Conservation (phyloP, 441 rosid genomes). For the Capsella rubella region DNA sequence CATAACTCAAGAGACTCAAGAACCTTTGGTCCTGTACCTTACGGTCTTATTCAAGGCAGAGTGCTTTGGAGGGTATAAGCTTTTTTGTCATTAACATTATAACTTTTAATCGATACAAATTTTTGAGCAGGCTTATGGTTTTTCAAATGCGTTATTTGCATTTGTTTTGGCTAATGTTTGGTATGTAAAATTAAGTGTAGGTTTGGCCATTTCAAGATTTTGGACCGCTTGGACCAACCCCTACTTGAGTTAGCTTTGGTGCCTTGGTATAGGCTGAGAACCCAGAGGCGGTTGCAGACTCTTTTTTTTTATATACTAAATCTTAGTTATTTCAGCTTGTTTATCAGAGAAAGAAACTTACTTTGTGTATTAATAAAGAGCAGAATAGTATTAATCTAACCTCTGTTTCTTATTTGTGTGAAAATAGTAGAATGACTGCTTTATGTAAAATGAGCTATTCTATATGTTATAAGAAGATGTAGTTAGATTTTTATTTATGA, state of each 20-base stretch:
- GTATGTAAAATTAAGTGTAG: constrained; percentile 42
- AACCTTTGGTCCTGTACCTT: constrained; percentile 74
- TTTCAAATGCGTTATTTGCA: not conserved
- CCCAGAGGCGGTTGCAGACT: no score
- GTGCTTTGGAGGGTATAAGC: constrained; percentile 66
- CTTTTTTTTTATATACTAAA: no score
- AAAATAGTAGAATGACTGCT: no score
- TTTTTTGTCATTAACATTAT: not conserved
- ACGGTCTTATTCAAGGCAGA: constrained; percentile 72
- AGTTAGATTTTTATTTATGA: no score
- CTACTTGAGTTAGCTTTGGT: not conserved
- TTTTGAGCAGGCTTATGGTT: not conserved
- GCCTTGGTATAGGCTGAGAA: constrained; percentile 9
- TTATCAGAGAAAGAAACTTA: no score
- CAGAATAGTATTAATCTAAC: no score
- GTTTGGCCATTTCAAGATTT: constrained; percentile 68
- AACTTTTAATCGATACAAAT: not conserved
- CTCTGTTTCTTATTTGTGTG: no score
- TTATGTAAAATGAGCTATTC: no score
- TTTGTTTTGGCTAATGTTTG: constrained; percentile 10
- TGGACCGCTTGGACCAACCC: constrained; percentile 52
- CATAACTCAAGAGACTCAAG: constrained; percentile 72
- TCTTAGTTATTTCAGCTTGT: no score
- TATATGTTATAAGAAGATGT: no score
- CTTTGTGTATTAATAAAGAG: no score